Percentiles rank a stretch among this genome's conserved stretches.
These are phyloP conservation scores for Leishmania guyanensis DNA, from an alignment of 208 protist species.

Conservation along the genomic window DNA sequence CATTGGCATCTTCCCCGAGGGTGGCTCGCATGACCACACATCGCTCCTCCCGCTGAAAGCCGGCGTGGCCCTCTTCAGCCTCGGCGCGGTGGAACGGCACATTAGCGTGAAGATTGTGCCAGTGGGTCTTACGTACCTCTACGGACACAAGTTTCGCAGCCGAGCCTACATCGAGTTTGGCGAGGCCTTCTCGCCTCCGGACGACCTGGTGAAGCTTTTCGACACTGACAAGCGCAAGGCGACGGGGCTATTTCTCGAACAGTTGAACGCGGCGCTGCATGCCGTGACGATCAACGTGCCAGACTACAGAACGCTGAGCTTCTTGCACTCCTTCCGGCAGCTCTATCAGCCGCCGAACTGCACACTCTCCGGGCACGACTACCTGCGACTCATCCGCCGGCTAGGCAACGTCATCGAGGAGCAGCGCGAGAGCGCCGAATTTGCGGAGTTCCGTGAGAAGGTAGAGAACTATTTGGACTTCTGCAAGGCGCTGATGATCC, in stretches of 20 bases:
- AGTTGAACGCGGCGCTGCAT: conserved; percentile 80
- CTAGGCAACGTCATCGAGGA: conserved; percentile 79
- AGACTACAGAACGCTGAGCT: conserved; percentile 89
- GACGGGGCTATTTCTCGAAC: conserved; percentile 75
- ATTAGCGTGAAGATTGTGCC: conserved; percentile 88
- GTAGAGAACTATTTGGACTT: conserved; percentile 87
- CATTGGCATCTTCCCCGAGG: conserved; percentile 97
- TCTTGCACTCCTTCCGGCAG: conserved; percentile 89
- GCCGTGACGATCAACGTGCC: conserved; percentile 92
- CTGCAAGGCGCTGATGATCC: conserved; percentile 79
- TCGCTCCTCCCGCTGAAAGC: conserved; percentile 95
- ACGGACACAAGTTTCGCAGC: conserved; percentile 92
- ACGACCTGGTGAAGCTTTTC: conserved; percentile 72
- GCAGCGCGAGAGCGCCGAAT: conserved; percentile 59
- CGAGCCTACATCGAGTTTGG: conserved; percentile 91
- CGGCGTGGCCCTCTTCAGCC: conserved; percentile 93
- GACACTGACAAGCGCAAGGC: conserved; percentile 83
- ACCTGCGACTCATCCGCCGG: conserved; percentile 84
- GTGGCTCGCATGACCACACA: conserved; percentile 95
- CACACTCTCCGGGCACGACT: conserved; percentile 72
- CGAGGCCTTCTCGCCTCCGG: conserved; percentile 74
- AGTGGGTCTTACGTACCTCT: conserved; percentile 92
- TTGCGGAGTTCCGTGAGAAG: conserved; percentile 70
- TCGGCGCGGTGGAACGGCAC: conserved; percentile 86
- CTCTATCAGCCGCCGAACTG: conserved; percentile 89